phyloP scores from a whole-genome alignment of 2,329 filamentous ascomycete species.

The Herpotrichia juniperi region DNA sequence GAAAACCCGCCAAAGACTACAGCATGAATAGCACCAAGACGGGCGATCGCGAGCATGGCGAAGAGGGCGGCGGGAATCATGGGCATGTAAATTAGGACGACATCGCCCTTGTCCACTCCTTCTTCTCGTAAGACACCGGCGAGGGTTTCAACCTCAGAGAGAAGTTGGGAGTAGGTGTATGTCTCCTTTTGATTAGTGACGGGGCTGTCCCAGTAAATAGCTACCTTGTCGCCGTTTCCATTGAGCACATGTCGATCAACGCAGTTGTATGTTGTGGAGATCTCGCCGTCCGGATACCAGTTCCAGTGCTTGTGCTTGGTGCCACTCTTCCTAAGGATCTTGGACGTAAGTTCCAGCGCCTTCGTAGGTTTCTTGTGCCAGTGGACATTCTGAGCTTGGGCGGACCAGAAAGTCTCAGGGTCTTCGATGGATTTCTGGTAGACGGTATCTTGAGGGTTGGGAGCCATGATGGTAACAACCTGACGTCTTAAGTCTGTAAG shows the following conservation, averaged over 20 bases:
- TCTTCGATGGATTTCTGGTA: conserved; percentile 66
- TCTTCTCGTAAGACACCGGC: conserved; percentile 83
- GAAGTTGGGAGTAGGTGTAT: conserved; percentile 76
- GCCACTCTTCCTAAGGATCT: conserved; percentile 64
- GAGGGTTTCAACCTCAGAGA: conserved; percentile 79
- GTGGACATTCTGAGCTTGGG: conserved; percentile 74
- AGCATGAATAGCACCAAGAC: conserved; percentile 85
- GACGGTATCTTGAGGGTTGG: conserved; percentile 57
- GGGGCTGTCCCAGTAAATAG: conserved; percentile 87
- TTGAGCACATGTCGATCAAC: conserved; percentile 84
- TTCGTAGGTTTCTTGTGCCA: conserved; percentile 80
- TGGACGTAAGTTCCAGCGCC: conserved; percentile 65
- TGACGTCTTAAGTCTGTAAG: background rate
- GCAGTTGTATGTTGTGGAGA: conserved; percentile 92
- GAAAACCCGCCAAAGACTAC: conserved; percentile 96
- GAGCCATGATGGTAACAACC: background rate
- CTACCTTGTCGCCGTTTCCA: conserved; percentile 72
- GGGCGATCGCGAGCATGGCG: conserved; percentile 79
- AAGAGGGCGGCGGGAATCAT: conserved; percentile 93
- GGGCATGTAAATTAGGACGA: conserved; percentile 94
- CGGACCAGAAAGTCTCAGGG: conserved; percentile 75
- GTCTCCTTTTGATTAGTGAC: conserved; percentile 75
- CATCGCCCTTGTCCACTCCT: conserved; percentile 81
- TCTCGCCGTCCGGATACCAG: conserved; percentile 89
- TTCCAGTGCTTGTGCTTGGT: conserved; percentile 77